phyloP scores from a whole-genome alignment of 345 rosid species.

The Eucalyptus erythrocorys region DNA sequence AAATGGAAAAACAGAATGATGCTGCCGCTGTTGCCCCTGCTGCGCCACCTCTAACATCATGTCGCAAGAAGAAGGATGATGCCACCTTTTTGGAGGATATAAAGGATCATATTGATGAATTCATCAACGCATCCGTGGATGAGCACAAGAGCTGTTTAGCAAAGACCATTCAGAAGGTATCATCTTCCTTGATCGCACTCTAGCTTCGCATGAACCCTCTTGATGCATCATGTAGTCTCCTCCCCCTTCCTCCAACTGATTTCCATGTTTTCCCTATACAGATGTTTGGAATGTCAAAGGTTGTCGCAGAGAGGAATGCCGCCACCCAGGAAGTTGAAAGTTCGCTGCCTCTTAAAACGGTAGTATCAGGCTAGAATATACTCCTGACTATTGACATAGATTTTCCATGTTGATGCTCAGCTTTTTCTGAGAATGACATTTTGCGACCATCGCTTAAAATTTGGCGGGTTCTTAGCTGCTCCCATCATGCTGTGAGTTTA shows the following conservation, averaged over 20 bases:
- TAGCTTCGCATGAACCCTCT: not conserved
- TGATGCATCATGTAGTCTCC: not conserved
- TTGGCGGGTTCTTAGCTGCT: not conserved
- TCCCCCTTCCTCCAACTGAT: not conserved
- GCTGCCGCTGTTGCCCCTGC: rapidly evolving
- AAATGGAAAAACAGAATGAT: not conserved
- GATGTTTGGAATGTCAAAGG: conserved; percentile 80
- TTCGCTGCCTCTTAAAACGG: conserved; percentile 45
- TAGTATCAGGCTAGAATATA: conserved; percentile 22
- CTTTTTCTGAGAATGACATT: not conserved
- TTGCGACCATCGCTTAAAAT: not conserved
- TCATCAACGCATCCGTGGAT: conserved; percentile 69
- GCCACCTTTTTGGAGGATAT: conserved; percentile 69
- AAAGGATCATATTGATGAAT: conserved; percentile 81
- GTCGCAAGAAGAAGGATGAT: conserved; percentile 58
- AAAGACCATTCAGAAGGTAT: conserved; percentile 66
- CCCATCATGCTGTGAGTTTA: not conserved
- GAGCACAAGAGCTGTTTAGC: conserved; percentile 73
- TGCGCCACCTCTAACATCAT: conserved; percentile 25
- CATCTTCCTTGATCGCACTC: not conserved
- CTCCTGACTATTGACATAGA: not conserved
- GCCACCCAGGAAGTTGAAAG: conserved; percentile 53
- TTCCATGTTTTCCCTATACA: conserved; percentile 8
- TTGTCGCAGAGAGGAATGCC: conserved; percentile 50
- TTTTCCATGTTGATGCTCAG: not conserved